Percentiles rank a stretch among this genome's conserved stretches.
Conservation (phyloP, 2,329 filamentous ascomycete species). For the Amesomyces nigricolor region DNA sequence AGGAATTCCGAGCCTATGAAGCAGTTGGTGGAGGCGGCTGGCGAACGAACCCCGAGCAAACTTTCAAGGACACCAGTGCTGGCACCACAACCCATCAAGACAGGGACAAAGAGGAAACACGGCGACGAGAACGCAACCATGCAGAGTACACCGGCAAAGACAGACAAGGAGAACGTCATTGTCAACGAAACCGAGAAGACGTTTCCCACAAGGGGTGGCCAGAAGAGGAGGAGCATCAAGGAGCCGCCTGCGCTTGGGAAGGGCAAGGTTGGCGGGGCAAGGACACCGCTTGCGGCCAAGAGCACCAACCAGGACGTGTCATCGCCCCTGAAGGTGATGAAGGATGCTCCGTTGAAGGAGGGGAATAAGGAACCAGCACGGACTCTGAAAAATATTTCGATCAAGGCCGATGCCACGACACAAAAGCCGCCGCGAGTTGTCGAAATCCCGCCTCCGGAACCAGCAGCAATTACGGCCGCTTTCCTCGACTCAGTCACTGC, state of each 20-base stretch:
- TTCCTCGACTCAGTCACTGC: conserved; percentile 30
- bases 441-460: conserved; percentile 20
- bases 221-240: conserved; percentile 41
- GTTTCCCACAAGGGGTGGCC: conserved; percentile 23
- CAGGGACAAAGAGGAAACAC: conserved; percentile 54
- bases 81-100: conserved; percentile 32
- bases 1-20: conserved; percentile 15
- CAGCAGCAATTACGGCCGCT: conserved; percentile 21
- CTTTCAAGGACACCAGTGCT: background rate
- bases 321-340: conserved; percentile 51
- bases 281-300: conserved; percentile 51
- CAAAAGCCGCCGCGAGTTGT: conserved; percentile 17
- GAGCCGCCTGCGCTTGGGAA: conserved; percentile 37
- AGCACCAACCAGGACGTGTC: conserved; percentile 55
- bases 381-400: conserved; percentile 29
- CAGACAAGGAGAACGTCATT: conserved; percentile 28
- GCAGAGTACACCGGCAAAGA: conserved; percentile 31
- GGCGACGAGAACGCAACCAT: conserved; percentile 48
- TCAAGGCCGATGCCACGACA: conserved; percentile 10
- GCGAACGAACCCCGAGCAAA: conserved; percentile 5
- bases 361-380: conserved; percentile 28
- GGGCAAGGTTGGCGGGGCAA: conserved; percentile 38
- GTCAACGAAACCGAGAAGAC: conserved; percentile 15
- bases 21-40: background rate
- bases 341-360: conserved; percentile 33